A percentile compares a stretch with the other conserved stretches of the same genome.
Evolutionary conservation across 2,329 filamentous ascomycete genomes (phyloP).

Genomic region (Aspergillus floridensis): DNA sequence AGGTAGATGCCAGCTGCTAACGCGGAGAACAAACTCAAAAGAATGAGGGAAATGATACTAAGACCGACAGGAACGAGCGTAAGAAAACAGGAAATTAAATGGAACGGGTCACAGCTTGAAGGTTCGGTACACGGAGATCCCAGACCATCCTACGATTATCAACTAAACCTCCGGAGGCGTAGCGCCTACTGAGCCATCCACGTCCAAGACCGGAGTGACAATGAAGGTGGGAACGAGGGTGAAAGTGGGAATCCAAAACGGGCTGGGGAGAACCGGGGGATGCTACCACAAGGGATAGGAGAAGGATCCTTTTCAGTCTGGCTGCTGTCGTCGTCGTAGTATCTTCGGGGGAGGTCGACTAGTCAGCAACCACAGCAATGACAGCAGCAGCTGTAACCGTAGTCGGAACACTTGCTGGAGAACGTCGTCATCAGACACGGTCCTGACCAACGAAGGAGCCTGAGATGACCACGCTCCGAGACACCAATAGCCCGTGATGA

Average conservation of each 20-base stretch:
- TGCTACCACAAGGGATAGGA: slow-evolving; percentile 6
- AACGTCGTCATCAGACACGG: slow-evolving; percentile 2
- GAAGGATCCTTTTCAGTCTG: slow-evolving; percentile 8
- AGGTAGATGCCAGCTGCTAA: slow-evolving; percentile 17
- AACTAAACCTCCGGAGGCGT: slow-evolving; percentile 2
- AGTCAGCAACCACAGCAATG: slow-evolving; percentile 1
- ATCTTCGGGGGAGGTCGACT: neutral
- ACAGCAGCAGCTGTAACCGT: slow-evolving; percentile 1
- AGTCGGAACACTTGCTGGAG: neutral
- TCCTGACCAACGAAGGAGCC: slow-evolving; percentile 6
- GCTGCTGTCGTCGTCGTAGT: slow-evolving; percentile 1
- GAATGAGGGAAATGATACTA: slow-evolving; percentile 1
- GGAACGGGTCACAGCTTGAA: slow-evolving; percentile 19
- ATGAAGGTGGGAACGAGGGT: neutral
- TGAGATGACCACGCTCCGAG: slow-evolving; percentile 3
- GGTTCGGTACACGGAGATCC: slow-evolving; percentile 17
- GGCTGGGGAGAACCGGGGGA: slow-evolving; percentile 7
- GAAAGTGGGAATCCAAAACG: slow-evolving; percentile 11
- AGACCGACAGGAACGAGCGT: slow-evolving; percentile 3
- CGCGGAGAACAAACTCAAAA: slow-evolving; percentile 16
- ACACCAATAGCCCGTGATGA: neutral
- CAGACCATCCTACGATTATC: slow-evolving; percentile 15
- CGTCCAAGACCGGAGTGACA: neutral
- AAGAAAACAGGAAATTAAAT: slow-evolving; percentile 7
- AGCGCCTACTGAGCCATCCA: neutral